Evolutionary conservation across 2,329 filamentous ascomycete genomes (phyloP).

Genomic region (Beauveria sp.): DNA sequence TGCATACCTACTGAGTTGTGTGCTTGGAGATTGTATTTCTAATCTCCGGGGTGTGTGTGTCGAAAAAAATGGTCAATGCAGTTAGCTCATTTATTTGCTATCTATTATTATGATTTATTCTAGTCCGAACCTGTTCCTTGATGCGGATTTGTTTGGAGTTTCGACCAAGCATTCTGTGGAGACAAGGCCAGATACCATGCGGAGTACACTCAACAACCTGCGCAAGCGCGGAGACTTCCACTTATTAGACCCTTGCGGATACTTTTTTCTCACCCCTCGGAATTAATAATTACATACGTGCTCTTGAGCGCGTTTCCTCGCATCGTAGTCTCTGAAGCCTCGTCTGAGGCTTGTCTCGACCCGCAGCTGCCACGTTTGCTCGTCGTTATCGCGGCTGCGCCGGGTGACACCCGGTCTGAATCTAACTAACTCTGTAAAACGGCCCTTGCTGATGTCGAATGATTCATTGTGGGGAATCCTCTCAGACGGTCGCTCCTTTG

Average conservation of each 20-base stretch:
- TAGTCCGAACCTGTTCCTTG: background rate
- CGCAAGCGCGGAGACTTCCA: background rate
- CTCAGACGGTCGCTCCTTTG: background rate
- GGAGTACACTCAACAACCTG: no score
- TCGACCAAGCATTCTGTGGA: background rate
- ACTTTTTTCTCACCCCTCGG: background rate
- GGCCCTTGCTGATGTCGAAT: background rate
- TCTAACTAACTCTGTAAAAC: background rate
- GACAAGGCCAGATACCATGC: background rate
- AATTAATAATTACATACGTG: background rate
- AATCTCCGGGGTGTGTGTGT: slow-evolving; percentile 4
- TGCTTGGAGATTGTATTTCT: slow-evolving; percentile 9
- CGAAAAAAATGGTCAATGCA: background rate
- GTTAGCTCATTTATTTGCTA: background rate
- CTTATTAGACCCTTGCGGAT: background rate
- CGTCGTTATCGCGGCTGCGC: background rate
- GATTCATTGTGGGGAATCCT: slow-evolving; percentile 8
- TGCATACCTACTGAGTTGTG: no score
- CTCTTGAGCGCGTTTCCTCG: background rate
- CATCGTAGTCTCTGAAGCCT: no score
- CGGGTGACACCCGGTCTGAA: background rate
- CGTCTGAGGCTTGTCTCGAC: background rate
- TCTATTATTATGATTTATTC: background rate
- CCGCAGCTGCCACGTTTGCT: background rate
- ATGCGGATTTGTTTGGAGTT: background rate